phyloP scores from a whole-genome alignment of 805 yeast genomes.

The Candida golubevii region DNA sequence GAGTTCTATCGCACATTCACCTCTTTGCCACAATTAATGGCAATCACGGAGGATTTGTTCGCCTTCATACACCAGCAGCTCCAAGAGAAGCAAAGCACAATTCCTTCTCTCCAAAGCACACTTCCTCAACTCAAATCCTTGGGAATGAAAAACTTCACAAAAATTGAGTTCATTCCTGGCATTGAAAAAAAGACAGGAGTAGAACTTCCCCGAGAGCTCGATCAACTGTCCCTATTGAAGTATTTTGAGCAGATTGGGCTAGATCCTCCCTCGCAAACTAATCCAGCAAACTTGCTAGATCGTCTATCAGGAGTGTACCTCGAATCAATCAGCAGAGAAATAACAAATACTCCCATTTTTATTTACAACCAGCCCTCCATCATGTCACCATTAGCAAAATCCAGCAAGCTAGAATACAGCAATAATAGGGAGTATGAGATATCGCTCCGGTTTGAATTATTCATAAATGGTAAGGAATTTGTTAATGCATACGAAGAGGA shows the following conservation, averaged over 20 bases:
- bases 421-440: constrained; percentile 31
- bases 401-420: constrained; percentile 32
- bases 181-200: constrained; percentile 52
- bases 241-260: constrained; percentile 40
- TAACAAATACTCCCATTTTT: constrained; percentile 53
- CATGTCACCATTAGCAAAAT: constrained; percentile 86
- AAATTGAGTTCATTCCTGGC: constrained; percentile 63
- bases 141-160: constrained; percentile 16
- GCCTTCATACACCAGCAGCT: constrained; percentile 33
- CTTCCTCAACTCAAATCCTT: constrained; percentile 16
- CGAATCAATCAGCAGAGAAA: constrained; percentile 53
- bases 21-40: constrained; percentile 61
- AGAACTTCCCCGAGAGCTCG: constrained; percentile 43
- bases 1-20: constrained; percentile 82
- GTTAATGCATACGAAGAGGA: constrained; percentile 97
- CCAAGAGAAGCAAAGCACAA: constrained; percentile 4
- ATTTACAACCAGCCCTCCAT: constrained; percentile 79
- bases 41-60: constrained; percentile 57
- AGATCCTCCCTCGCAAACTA: constrained; percentile 32
- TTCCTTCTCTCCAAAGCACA: constrained; percentile 15
- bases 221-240: constrained; percentile 34
- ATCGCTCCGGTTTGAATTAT: constrained; percentile 79
- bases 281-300: constrained; percentile 63
- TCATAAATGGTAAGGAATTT: constrained; percentile 73
- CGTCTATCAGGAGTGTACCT: constrained; percentile 54